Evolutionary conservation across 1,284 basidiomycete species (phyloP), one percentile per base, ranked within the genome.

Genomic region (Sanguinoderma infundibulare): DNA sequence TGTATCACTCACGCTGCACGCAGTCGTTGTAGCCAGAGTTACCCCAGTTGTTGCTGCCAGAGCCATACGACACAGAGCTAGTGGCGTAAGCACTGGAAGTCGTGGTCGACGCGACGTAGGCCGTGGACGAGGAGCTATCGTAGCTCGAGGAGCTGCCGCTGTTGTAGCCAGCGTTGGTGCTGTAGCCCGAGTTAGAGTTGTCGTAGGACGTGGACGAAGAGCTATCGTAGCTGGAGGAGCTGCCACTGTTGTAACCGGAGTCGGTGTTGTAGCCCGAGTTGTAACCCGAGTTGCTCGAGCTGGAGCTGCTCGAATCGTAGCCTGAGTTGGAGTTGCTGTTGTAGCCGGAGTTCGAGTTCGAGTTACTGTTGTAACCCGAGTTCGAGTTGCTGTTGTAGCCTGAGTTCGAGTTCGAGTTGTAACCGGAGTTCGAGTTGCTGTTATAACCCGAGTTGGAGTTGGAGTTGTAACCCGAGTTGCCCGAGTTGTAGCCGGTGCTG

Each of bases 1-100:
- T 20, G 32, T 28, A 22, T 14, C 12, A 82, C 87, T 75, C 68
- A 90, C 89, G 84, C 68, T 87, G 82, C 53, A 91, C 89, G 72
- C 90, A 92, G 76, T 81, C 80, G 68, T 88, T 78, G 78, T 90
- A 91, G 54, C 78, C 79, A 32, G 79, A 79, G 65, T 78, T 79
- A 53, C 80, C 80, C 86, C 86, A 89, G 76, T 78, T 84, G 56
- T 77, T 77, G 68, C 75, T 81, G 59, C 89, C 89, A 26, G 89
- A 90, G n/a, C 89, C 89, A 71, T 91, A 90, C 44, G 63, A 55
- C 40, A 65, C 58, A 4, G 63, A 59, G 38, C 57, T 57, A n/a
- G 66, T 59, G 3, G 62, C 36, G 17, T 52, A 22, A n/a, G 65
- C 42, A 34, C 69, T 58, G 24, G 67, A 57, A 10, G 61, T 57